Conservation (phyloP, 805 yeast genomes). For the Yarrowia sp. region DNA sequence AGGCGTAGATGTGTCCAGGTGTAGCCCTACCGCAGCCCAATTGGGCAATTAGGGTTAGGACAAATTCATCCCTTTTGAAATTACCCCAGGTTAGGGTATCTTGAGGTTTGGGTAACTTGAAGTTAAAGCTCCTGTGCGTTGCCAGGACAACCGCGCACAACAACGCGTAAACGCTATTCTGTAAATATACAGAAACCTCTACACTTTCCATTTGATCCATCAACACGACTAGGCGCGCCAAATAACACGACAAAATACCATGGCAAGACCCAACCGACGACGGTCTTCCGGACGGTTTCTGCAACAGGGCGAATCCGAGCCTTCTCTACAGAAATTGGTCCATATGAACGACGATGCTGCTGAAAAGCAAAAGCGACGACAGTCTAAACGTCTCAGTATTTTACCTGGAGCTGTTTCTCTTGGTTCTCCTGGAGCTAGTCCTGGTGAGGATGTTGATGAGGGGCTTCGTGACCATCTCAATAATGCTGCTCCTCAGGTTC, state of each 20-base stretch:
- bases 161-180: constrained; percentile 1
- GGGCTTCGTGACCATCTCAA: not conserved
- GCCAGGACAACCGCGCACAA: not conserved
- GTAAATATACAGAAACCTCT: not conserved
- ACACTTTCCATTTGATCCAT: not conserved
- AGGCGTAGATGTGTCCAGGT: too few species aligned
- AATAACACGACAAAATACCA: not conserved
- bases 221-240: not conserved
- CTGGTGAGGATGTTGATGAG: not conserved
- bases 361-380: constrained; percentile 31
- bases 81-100: not conserved
- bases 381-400: constrained; percentile 25
- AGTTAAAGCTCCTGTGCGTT: not conserved
- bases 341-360: constrained; percentile 34
- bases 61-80: not conserved
- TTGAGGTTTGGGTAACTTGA: too few species aligned
- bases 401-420: constrained; percentile 4
- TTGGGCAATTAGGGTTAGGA: not conserved
- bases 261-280: constrained; percentile 10
- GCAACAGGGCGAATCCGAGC: not conserved
- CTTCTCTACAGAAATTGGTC: constrained; percentile 24
- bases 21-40: too few species aligned
- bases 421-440: not conserved
- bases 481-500: constrained; percentile 25
- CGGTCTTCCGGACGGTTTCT: constrained; percentile 24